phyloP scores from a whole-genome alignment of 352 stramenopile genomes.

The Pythium dissotocum region DNA sequence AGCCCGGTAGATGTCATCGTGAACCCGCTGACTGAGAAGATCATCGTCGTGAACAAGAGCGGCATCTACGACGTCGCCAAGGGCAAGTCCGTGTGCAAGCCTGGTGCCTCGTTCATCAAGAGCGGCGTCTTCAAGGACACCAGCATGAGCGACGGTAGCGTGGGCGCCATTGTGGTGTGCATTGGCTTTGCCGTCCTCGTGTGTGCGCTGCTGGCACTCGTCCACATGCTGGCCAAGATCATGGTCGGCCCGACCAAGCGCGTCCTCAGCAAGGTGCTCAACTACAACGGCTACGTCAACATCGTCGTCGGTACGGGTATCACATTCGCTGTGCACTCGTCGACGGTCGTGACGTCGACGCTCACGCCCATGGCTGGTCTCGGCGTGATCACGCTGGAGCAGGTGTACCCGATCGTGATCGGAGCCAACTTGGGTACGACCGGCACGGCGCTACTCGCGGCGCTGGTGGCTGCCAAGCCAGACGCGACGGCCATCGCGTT shows the following conservation, averaged over 20 bases:
- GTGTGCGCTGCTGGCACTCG: constrained; percentile 44
- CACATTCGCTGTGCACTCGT: constrained; percentile 90
- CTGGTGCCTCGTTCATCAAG: constrained; percentile 37
- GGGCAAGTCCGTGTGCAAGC: constrained; percentile 32
- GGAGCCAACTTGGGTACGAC: constrained; percentile 93
- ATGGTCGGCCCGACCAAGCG: constrained; percentile 83
- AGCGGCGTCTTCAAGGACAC: constrained; percentile 37
- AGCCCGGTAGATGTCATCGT: constrained; percentile 22
- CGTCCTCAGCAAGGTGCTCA: constrained; percentile 85
- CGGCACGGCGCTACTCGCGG: constrained; percentile 82
- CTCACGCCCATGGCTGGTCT: constrained; percentile 88
- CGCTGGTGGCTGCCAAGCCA: constrained; percentile 79
- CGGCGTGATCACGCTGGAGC: constrained; percentile 85
- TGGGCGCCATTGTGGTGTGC: constrained; percentile 45
- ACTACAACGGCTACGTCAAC: constrained; percentile 89
- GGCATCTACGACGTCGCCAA: constrained; percentile 21
- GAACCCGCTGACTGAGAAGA: constrained; percentile 12
- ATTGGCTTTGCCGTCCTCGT: constrained; percentile 55
- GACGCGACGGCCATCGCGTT: constrained; percentile 87
- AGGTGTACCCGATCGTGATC: constrained; percentile 90
- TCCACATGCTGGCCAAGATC: constrained; percentile 59
- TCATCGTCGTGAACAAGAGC: constrained; percentile 21
- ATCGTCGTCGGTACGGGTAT: constrained; percentile 84
- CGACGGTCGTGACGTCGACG: constrained; percentile 90
- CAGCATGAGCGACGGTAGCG: constrained; percentile 39